Conservation (phyloP, 1,139 yeast species). For the Insectozyma bohioensis region DNA sequence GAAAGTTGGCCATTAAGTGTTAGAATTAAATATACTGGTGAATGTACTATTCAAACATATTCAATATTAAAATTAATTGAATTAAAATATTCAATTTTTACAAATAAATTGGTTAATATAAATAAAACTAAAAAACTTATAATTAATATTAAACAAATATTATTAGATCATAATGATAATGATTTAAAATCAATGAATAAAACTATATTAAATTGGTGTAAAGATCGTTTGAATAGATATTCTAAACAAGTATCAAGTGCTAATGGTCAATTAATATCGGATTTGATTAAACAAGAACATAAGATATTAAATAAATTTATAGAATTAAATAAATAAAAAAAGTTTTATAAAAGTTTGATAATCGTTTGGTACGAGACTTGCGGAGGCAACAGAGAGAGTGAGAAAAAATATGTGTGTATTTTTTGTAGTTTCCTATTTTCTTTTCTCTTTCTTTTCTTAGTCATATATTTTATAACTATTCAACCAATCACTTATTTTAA, state of each 20-base stretch:
- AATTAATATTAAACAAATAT: slow-evolving; percentile 9
- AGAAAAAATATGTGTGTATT: not conserved
- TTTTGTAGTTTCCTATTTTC: slow-evolving; percentile 1
- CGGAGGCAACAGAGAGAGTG: too few species aligned
- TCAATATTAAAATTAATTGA: slow-evolving; percentile 25
- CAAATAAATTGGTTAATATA: slow-evolving; percentile 13
- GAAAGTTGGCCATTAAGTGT: slow-evolving; percentile 33
- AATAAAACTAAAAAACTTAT: slow-evolving; percentile 9
- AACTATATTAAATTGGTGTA: slow-evolving; percentile 23
- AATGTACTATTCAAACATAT: slow-evolving; percentile 25
- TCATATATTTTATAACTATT: not conserved
- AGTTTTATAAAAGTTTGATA: too few species aligned
- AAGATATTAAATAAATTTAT: slow-evolving; percentile 16
- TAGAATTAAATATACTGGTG: slow-evolving; percentile 23
- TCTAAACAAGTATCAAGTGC: slow-evolving; percentile 10
- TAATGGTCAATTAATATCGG: slow-evolving; percentile 13
- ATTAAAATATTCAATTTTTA: slow-evolving; percentile 27
- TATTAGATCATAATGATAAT: slow-evolving; percentile 14
- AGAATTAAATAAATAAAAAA: slow-evolving; percentile 6
- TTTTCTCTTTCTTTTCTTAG: not conserved
- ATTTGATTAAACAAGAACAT: slow-evolving; percentile 21
- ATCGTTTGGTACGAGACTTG: too few species aligned
- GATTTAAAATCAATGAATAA: slow-evolving; percentile 15
- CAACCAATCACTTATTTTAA: too few species aligned
- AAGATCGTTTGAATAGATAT: slow-evolving; percentile 20